Evolutionary conservation across 495 filamentous ascomycete genomes (phyloP).

Genomic region (Penicillium steckii): DNA sequence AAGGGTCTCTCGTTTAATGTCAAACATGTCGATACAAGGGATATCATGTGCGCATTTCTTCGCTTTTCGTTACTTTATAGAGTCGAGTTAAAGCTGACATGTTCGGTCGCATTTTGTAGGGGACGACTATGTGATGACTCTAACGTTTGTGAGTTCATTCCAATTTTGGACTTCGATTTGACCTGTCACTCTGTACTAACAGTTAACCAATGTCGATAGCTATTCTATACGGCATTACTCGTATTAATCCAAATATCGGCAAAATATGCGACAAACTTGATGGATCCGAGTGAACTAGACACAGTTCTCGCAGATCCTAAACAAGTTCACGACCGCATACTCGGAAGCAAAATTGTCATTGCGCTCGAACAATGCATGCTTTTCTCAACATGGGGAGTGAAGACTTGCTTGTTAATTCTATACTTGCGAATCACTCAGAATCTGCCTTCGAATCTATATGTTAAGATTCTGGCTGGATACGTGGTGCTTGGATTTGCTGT

Average conservation of each 20-base stretch:
- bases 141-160: slow-evolving; percentile 45
- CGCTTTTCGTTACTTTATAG: not conserved
- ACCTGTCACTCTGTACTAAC: not conserved
- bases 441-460: slow-evolving; percentile 36
- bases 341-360: slow-evolving; percentile 53
- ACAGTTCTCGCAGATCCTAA: slow-evolving; percentile 42
- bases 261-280: slow-evolving; percentile 57
- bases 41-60: slow-evolving; percentile 31
- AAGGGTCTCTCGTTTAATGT: slow-evolving; percentile 32
- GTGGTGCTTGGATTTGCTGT: slow-evolving; percentile 54
- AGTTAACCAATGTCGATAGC: slow-evolving; percentile 17
- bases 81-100: not conserved
- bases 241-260: slow-evolving; percentile 56
- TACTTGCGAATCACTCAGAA: slow-evolving; percentile 46
- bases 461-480: slow-evolving; percentile 56
- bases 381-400: slow-evolving; percentile 49
- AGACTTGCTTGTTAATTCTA: slow-evolving; percentile 51
- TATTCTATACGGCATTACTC: slow-evolving; percentile 56
- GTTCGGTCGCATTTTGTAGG: slow-evolving; percentile 11
- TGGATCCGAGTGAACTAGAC: slow-evolving; percentile 51
- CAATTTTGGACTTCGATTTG: not conserved
- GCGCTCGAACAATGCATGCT: slow-evolving; percentile 53
- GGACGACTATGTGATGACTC: slow-evolving; percentile 59
- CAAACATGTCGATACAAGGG: slow-evolving; percentile 31
- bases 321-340: slow-evolving; percentile 42